These are phyloP conservation scores for Blastobotrys robertii DNA, from an alignment of 805 yeast genomes.

Conservation along the genomic window DNA sequence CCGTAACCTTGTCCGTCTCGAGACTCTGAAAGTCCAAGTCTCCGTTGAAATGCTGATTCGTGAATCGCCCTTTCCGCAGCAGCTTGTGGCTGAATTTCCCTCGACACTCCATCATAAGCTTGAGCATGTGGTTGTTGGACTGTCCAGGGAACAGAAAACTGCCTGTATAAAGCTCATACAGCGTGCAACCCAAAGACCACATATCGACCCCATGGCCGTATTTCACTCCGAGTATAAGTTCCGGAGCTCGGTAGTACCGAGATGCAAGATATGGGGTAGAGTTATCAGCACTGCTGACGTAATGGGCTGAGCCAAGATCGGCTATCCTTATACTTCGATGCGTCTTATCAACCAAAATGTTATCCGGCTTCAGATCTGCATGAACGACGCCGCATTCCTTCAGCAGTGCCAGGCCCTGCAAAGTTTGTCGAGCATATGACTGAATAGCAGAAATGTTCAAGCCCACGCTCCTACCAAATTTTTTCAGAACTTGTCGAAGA, in stretches of 20 bases:
- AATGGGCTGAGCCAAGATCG: slow-evolving; percentile 78
- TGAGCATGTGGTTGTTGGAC: slow-evolving; percentile 62
- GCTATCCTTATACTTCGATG: slow-evolving; percentile 71
- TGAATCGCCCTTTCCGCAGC: slow-evolving; percentile 21
- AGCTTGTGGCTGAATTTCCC: slow-evolving; percentile 25
- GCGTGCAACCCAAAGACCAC: slow-evolving; percentile 92
- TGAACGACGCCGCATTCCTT: slow-evolving; percentile 68
- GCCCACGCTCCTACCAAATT: slow-evolving; percentile 80
- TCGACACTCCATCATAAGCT: slow-evolving; percentile 23
- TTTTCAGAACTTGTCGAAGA: slow-evolving; percentile 61
- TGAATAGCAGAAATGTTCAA: slow-evolving; percentile 59
- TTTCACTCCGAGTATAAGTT: slow-evolving; percentile 56
- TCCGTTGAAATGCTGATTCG: slow-evolving; percentile 22
- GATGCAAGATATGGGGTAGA: slow-evolving; percentile 35
- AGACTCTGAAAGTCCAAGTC: slow-evolving; percentile 18
- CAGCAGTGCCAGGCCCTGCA: slow-evolving; percentile 59
- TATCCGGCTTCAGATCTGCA: slow-evolving; percentile 89
- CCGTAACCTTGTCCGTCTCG: slow-evolving; percentile 19
- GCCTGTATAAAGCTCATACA: slow-evolving; percentile 89
- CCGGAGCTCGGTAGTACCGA: slow-evolving; percentile 72
- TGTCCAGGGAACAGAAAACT: slow-evolving; percentile 85
- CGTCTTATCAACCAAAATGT: slow-evolving; percentile 53
- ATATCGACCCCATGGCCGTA: slow-evolving; percentile 64
- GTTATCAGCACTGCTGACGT: slow-evolving; percentile 14
- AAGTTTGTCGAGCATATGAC: slow-evolving; percentile 58